Evolutionary conservation across 2,329 filamentous ascomycete genomes (phyloP).

Genomic region (Pyrenophora seminiperda): DNA sequence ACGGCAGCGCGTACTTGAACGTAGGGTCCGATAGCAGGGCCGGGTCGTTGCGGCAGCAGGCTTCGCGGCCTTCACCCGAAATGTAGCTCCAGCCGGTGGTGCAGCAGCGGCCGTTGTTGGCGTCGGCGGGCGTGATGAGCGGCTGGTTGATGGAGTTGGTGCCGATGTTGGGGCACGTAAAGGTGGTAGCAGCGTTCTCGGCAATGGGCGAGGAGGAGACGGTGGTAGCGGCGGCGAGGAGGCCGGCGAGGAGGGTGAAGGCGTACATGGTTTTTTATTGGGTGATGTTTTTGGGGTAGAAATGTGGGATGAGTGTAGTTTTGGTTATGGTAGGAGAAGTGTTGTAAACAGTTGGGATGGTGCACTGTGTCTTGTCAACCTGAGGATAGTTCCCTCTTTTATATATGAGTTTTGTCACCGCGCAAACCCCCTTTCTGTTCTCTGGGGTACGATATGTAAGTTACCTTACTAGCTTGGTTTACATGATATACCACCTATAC

Average conservation of each 20-base stretch:
- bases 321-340: background rate
- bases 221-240: background rate
- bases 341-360: background rate
- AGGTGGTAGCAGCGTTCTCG: background rate
- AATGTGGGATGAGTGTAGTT: background rate
- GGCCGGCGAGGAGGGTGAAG: background rate
- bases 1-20: conserved; percentile 2
- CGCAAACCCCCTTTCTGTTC: background rate
- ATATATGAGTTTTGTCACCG: background rate
- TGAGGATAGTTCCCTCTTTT: background rate
- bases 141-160: background rate
- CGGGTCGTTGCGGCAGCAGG: background rate
- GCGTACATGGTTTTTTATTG: background rate
- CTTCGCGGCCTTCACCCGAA: background rate
- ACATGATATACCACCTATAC: background rate
- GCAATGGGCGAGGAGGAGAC: background rate
- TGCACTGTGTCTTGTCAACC: background rate
- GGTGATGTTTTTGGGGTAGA: background rate
- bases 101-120: conserved; percentile 1
- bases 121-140: background rate
- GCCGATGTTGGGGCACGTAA: conserved; percentile 1
- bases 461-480: background rate
- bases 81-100: background rate
- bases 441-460: background rate
- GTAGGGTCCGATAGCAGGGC: background rate